Evolutionary conservation across 2,329 filamentous ascomycete genomes (phyloP).

Genomic region (Pseudogymnoascus verrucosus): DNA sequence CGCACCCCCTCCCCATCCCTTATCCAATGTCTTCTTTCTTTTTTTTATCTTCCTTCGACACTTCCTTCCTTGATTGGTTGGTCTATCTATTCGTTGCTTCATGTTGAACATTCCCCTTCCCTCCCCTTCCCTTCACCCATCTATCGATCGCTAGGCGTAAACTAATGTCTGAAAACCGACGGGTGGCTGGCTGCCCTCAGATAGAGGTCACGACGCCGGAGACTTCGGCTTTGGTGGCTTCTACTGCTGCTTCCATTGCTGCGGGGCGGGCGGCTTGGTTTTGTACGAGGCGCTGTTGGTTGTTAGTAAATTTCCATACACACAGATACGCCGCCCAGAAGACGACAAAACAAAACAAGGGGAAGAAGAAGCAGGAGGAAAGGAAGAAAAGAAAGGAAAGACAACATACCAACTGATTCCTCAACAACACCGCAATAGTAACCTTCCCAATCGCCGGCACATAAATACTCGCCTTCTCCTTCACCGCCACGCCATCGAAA

Average conservation of each 20-base stretch:
- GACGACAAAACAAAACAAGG: too few relatives aligned
- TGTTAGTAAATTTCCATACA: background rate
- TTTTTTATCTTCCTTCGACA: background rate
- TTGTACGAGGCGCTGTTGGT: background rate
- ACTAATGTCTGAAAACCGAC: background rate
- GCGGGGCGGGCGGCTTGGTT: background rate
- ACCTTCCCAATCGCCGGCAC: constrained; percentile 97
- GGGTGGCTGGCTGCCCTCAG: background rate
- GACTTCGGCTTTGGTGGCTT: background rate
- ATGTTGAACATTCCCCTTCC: background rate
- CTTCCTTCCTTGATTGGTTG: background rate
- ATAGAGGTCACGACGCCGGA: background rate
- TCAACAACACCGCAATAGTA: constrained; percentile 82
- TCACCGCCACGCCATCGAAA: constrained; percentile 75
- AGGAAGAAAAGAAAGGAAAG: constrained; percentile 27
- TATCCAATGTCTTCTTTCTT: background rate
- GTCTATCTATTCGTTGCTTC: background rate
- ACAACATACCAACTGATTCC: constrained; percentile 67
- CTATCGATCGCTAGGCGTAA: too few relatives aligned
- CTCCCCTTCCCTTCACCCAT: background rate
- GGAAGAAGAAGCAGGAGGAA: constrained; percentile 18
- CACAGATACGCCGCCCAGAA: too few relatives aligned
- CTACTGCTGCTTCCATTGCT: background rate
- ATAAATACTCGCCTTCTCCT: constrained; percentile 94
- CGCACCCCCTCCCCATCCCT: too few relatives aligned